Evolutionary conservation across 225 moss, liverwort and hornwort species (phyloP), one percentile per base, ranked within the genome.

Genomic region (Marchantia paleacea): DNA sequence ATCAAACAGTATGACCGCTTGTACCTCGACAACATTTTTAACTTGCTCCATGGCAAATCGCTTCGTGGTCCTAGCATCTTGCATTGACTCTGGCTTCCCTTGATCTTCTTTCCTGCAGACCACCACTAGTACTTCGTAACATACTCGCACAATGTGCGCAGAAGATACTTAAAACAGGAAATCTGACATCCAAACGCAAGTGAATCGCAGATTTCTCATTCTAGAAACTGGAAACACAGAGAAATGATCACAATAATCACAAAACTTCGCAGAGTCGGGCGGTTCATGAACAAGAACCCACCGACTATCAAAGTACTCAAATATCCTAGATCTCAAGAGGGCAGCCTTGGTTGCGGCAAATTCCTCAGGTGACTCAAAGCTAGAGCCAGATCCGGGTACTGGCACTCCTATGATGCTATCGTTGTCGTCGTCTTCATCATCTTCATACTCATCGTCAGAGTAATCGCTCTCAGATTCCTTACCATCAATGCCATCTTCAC

Each of bases 241-340:
- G 50, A 72, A 50, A 26, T 7, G 14, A 11, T 12, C 72, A 24
- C 19, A 51, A 50, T 51, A n/a, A 3, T 72, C 10, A 22, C 4
- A 72, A 16, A 71, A 20, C 70, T 50, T 71, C 22, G 49, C 22
- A 12, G 12, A 7, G 55, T 15, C 6, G 24, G 25, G 20, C 12
- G 28, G 19, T 55, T 25, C 13, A 28, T 61, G 75, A 12, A 10
- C 14, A 25, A 55, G 26, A 55, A 7, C 83, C 31, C 29, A 86
- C 86, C 83, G 83, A 49, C 76, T 89, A 79, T 89, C 85, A 25
- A 88, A 88, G 82, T 91, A 92, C 50, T 87, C 67, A 72, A 82
- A 75, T 70, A 94, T 83, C 80, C 90, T 97, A 52, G 86, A 86
- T 87, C 82, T 94, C 81, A 94, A 80, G 73, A 89, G 19, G 79